Conservation (phyloP, 2,329 filamentous ascomycete genomes). For the Apiospora hydei region DNA sequence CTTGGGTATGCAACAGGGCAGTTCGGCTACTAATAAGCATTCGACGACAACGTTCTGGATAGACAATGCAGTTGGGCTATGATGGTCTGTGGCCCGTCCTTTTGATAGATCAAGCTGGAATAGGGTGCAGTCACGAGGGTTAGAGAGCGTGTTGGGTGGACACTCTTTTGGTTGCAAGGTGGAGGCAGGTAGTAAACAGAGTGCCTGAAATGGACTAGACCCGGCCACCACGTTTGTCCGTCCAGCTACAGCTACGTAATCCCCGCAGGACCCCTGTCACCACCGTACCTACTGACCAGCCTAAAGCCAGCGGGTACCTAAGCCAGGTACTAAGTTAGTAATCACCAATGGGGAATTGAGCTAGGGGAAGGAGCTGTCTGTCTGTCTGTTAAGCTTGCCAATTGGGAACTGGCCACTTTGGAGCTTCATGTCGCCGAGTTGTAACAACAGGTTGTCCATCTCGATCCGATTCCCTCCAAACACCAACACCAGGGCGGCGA, state of each 20-base stretch:
- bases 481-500: slow-evolving; percentile 6
- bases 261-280: neutral
- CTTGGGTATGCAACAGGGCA: neutral
- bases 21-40: neutral
- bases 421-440: slow-evolving; percentile 17
- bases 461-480: slow-evolving; percentile 3
- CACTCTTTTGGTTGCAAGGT: slow-evolving; percentile 13
- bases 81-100: slow-evolving; percentile 8
- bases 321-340: neutral
- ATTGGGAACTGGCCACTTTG: slow-evolving; percentile 23
- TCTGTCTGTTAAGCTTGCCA: neutral
- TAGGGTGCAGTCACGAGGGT: slow-evolving; percentile 5
- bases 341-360: slow-evolving; percentile 13
- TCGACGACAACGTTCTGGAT: neutral
- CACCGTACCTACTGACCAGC: too few species aligned
- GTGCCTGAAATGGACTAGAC: slow-evolving; percentile 19
- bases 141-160: slow-evolving; percentile 9
- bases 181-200: slow-evolving; percentile 15
- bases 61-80: neutral
- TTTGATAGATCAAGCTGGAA: slow-evolving; percentile 14
- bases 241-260: slow-evolving; percentile 18
- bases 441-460: slow-evolving; percentile 20
- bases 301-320: too few species aligned
- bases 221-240: slow-evolving; percentile 1
- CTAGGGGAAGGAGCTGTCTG: slow-evolving; percentile 11